These are phyloP conservation scores for Laburnicola sp. DNA, from an alignment of 2,329 filamentous ascomycete genomes.

Conservation along the genomic window DNA sequence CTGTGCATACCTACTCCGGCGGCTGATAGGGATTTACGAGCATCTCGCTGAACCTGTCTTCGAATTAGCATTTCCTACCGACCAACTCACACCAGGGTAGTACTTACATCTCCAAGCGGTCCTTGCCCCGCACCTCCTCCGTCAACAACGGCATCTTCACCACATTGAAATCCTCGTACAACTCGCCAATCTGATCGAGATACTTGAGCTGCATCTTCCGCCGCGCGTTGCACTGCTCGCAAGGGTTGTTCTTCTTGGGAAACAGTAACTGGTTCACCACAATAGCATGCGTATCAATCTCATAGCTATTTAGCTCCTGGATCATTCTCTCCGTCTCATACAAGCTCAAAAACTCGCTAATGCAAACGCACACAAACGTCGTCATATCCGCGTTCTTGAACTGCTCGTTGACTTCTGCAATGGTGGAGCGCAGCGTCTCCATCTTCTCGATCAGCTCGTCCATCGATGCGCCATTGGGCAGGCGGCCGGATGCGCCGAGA, in stretches of 20 bases:
- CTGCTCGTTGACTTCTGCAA: slow-evolving; percentile 92
- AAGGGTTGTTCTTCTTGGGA: slow-evolving; percentile 79
- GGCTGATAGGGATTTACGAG: slow-evolving; percentile 75
- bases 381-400: slow-evolving; percentile 97
- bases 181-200: slow-evolving; percentile 94
- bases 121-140: slow-evolving; percentile 94
- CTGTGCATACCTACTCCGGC: slow-evolving; percentile 52
- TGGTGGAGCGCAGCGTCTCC: slow-evolving; percentile 89
- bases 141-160: slow-evolving; percentile 97
- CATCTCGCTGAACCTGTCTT: slow-evolving; percentile 75
- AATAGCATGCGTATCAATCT: slow-evolving; percentile 95
- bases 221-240: slow-evolving; percentile 92
- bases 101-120: slow-evolving; percentile 75
- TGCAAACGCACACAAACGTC: slow-evolving; percentile 97
- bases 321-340: slow-evolving; percentile 99
- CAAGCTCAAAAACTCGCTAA: slow-evolving; percentile 92
- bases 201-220: slow-evolving; percentile 99
- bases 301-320: slow-evolving; percentile 89
- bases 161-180: slow-evolving; percentile 99
- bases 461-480: slow-evolving; percentile 91
- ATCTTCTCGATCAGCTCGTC: slow-evolving; percentile 93
- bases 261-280: slow-evolving; percentile 98
- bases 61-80: slow-evolving; percentile 13
- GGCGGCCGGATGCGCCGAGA: slow-evolving; percentile 73
- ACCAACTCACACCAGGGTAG: not conserved